Base-by-base conservation (phyloP, 228 moss, liverwort and hornwort species). In the Sphagnum fallax region DNA sequence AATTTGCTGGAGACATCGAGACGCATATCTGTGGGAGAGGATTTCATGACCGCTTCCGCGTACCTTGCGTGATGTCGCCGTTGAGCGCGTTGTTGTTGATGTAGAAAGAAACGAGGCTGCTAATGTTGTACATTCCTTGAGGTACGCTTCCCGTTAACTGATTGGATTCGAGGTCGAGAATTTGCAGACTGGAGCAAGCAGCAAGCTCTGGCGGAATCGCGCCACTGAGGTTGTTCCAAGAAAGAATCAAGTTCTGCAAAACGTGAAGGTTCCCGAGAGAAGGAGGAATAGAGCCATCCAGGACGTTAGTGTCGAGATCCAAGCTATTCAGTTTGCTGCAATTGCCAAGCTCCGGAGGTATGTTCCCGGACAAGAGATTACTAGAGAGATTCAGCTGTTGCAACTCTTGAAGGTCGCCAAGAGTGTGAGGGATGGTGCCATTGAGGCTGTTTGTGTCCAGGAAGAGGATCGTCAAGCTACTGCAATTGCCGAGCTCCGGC, bases 11-110 rank as follows among this genome's bases (percentile, higher is more conserved):
- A 78, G 84, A 71, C 64, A 66, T 18, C 81, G 81, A 5, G 8
- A 18, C 5, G 81, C 67, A 6, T 50, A 0, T 48, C 78, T 84
- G 0, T 0, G 6, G 11, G 78, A 73, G 6, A 76, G 76, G 50
- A 32, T 32, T 32, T 32, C 32, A 32, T 32, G 2, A 32, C 32
- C 2, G 32, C 32, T 32, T 32, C 32, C 32, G 32, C 32, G 32
- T 50, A 4, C 32, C 59, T 8, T 49, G 51, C 71, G 85, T 84
- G 59, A 90, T 85, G 62, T 74, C 64, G 5, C 90, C 90, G 48
- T 82, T 79, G 65, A 90, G 78, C 6, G 82, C 80, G 72, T 90
- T 90, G 16, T 72, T 73, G 49, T 84, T 64, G 48, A 90, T 70
- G 62, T 69, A 75, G 50, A 90, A 10, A 9, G 59, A 67, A 69